phyloP scores from a whole-genome alignment of 2,329 filamentous ascomycete genomes.

The Cladosporium sp. region DNA sequence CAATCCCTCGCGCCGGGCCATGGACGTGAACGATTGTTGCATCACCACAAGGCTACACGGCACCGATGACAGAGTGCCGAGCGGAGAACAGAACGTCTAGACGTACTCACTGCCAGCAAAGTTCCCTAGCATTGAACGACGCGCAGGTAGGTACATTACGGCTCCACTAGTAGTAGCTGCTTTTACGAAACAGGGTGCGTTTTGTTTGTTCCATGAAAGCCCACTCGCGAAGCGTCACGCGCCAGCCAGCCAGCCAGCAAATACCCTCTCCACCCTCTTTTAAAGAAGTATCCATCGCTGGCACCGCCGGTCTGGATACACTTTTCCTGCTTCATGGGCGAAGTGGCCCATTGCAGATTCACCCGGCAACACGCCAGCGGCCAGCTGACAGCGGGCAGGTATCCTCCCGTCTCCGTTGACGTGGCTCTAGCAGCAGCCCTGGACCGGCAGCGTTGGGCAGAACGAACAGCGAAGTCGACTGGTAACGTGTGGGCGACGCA shows the following conservation, averaged over 20 bases:
- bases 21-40: conserved; percentile 15
- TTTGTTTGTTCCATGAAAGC: conserved; percentile 11
- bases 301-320: conserved; percentile 12
- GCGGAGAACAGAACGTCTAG: conserved; percentile 2
- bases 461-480: conserved; percentile 22
- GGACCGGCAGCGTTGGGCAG: conserved; percentile 17
- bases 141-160: conserved; percentile 2
- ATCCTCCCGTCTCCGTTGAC: conserved; percentile 20
- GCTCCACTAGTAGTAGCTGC: neutral
- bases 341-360: conserved; percentile 18
- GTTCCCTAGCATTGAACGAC: neutral
- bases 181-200: conserved; percentile 5
- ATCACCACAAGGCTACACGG: conserved; percentile 14
- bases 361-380: conserved; percentile 15
- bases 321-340: conserved; percentile 15
- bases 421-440: conserved; percentile 19
- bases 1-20: conserved; percentile 23
- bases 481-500: conserved; percentile 18
- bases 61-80: conserved; percentile 17
- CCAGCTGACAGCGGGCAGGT: conserved; percentile 18
- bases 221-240: conserved; percentile 5
- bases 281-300: neutral
- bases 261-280: conserved; percentile 12
- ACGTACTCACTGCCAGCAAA: conserved; percentile 1
- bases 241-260: conserved; percentile 1